Evolutionary conservation across 2,329 filamentous ascomycete genomes (phyloP).

Genomic region (Fusarium albosuccineum): DNA sequence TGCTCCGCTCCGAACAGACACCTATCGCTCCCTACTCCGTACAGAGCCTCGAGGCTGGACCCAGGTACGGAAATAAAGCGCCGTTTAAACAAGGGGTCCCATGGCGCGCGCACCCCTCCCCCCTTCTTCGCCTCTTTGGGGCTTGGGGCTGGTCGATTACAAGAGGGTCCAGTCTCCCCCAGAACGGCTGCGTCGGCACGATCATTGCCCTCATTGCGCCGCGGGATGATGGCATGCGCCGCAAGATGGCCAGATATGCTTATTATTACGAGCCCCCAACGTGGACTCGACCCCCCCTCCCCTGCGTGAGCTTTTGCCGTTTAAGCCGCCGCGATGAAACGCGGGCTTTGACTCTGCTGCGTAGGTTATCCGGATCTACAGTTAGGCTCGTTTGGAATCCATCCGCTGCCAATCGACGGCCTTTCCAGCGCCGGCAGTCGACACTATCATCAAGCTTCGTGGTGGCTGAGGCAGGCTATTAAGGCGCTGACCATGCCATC

Average conservation of each 20-base stretch:
- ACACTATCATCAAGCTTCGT: slow-evolving; percentile 23
- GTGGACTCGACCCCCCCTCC: background rate
- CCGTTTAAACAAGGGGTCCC: slow-evolving; percentile 16
- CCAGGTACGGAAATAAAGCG: slow-evolving; percentile 31
- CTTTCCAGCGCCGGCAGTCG: background rate
- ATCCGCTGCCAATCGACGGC: background rate
- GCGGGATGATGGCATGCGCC: slow-evolving; percentile 46
- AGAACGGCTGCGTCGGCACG: slow-evolving; percentile 47
- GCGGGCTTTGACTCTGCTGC: slow-evolving; percentile 11
- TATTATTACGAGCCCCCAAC: slow-evolving; percentile 34
- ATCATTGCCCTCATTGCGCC: slow-evolving; percentile 43
- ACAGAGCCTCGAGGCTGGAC: too few species aligned
- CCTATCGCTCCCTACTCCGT: background rate
- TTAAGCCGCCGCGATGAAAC: slow-evolving; percentile 36
- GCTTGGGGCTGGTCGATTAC: too few species aligned
- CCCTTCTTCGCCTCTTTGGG: background rate
- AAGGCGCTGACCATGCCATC: slow-evolving; percentile 39
- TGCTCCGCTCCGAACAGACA: background rate
- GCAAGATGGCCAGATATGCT: slow-evolving; percentile 48
- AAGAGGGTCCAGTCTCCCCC: slow-evolving; percentile 26
- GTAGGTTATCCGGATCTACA: background rate
- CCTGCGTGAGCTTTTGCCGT: slow-evolving; percentile 20
- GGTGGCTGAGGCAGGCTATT: slow-evolving; percentile 40
- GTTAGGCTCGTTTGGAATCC: background rate
- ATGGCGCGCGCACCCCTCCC: slow-evolving; percentile 25